Evolutionary conservation across 805 yeast genomes (phyloP).

Genomic region (fission yeast (Schizosaccharomyces pombe)): DNA sequence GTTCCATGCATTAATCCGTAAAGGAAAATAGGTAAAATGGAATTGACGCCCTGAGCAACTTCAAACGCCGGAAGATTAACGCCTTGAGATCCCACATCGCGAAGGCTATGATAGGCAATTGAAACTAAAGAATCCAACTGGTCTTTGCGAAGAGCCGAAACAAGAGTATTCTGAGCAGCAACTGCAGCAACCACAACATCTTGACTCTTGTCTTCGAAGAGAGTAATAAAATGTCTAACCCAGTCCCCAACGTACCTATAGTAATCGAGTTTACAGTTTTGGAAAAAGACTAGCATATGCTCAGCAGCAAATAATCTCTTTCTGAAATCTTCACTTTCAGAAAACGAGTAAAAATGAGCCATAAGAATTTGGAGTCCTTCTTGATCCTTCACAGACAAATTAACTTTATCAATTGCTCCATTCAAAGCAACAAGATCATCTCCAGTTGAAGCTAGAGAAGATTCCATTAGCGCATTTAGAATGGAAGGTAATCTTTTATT

Average conservation of each 20-base stretch:
- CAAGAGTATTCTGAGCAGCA: constrained; percentile 38
- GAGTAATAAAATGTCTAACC: constrained; percentile 41
- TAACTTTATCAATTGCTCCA: constrained; percentile 38
- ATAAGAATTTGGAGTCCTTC: constrained; percentile 67
- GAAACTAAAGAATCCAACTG: constrained; percentile 51
- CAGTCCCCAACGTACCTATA: constrained; percentile 52
- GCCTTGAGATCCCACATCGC: constrained; percentile 35
- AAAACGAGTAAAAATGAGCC: constrained; percentile 33
- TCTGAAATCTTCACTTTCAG: constrained; percentile 48
- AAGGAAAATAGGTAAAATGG: constrained; percentile 71
- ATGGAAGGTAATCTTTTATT: constrained; percentile 50
- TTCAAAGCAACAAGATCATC: constrained; percentile 19
- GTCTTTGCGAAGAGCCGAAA: constrained; percentile 52
- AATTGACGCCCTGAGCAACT: constrained; percentile 57
- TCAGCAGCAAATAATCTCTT: constrained; percentile 40
- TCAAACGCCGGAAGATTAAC: constrained; percentile 49
- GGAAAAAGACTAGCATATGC: constrained; percentile 52
- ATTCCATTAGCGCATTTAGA: constrained; percentile 47
- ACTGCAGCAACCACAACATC: constrained; percentile 42
- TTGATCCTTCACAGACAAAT: constrained; percentile 47
- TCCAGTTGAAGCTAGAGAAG: constrained; percentile 18
- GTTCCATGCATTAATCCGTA: constrained; percentile 92
- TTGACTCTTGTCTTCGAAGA: constrained; percentile 46
- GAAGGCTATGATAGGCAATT: constrained; percentile 58
- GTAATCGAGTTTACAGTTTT: constrained; percentile 41